Evolutionary conservation across 2,329 filamentous ascomycete genomes (phyloP), one percentile per base, ranked within the genome.

Genomic region (Phyllosticta citriasiana): DNA sequence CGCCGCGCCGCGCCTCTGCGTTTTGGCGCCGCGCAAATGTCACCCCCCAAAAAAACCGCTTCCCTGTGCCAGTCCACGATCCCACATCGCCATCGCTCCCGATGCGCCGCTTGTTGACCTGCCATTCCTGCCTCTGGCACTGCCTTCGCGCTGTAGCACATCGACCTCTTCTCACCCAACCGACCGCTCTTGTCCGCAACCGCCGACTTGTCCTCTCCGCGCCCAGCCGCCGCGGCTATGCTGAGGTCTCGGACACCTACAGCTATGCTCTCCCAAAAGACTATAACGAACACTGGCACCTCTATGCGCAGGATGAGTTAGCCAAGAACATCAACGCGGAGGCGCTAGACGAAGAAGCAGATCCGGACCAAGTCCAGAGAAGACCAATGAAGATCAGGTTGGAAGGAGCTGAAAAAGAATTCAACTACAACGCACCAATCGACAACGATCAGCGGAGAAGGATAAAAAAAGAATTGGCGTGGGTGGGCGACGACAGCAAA

Each of bases 401-500:
- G 16, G 12, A 47, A 47, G 40, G 40, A 5, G 40, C 40, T 16
- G 40, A 47, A n/a, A 47, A 47, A 47, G 40, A 47, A 4, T 47
- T 47, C 40, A 47, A 47, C 40, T 47, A 47, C 40, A 47, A n/a
- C 7, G 40, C 14, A n/a, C 12, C 40, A 47, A 14, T 60, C 19
- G 19, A 22, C 9, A 7, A 40, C 1, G 19, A 9, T 3, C 4
- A 8, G 25, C 53, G 40, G 33, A 25, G 24, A n/a, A 47, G 24
- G 16, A 14, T 60, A 19, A 33, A 35, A 25, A 55, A 12, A 47
- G 58, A 60, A 35, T 25, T 60, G 10, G 16, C 25, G 19, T 57
- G 59, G 59, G 10, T 53, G 10, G 50, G 90, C 62, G 74, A 79
- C 19, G 91, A 97, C 70, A 88, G 89, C 1, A 79, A 87, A 64